Evolutionary conservation across 352 stramenopile genomes (phyloP), one percentile per base, ranked within the genome.

Genomic region (Phytophthora capsici): DNA sequence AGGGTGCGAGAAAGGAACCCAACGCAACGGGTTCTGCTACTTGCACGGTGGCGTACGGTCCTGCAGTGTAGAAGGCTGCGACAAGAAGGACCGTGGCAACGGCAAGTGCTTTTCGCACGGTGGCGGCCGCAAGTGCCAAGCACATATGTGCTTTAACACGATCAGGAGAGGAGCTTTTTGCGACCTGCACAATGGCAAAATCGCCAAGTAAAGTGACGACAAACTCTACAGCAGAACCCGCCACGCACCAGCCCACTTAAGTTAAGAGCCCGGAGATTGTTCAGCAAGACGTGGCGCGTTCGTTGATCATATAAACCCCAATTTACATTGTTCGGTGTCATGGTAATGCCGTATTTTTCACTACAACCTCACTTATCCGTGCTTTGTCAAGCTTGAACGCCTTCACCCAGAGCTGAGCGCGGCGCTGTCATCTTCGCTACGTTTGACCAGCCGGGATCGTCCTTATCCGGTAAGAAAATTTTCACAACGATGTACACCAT

Each of bases 31-130:
- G 25, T 91, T 87, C 54, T 94, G 86, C 75, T 91, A 91, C 49
- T 47, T 91, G 44, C 86, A 94, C 60, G 86, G 86, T 32, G 84
- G 86, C 45, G 81, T 93, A 28, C 82, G 86, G 16, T 83, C 79
- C n/a, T 94, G 86, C 63, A 71, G 71, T 9, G 73, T 91, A 3
- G 77, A 85, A 32, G 84, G 80, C 2, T 94, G 86, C 57, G 78
- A 89, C 46, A 90, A 90, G 63, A 93, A 93, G 57, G 86, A 94
- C 69, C 82, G 86, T n/a, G 86, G 86, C 55, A 93, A 91, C 45
- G 86, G 86, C 69, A 90, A 90, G 66, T 94, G 86, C 75, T 91
- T 91, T 30, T 84, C 80, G 1, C 86, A 93, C 60, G 84, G 86
- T 16, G 86, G 84, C 40, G 84, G 86, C 52, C 83, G 83, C 61